Conservation (phyloP, 495 filamentous ascomycete species). For the Trichoderma virens region DNA sequence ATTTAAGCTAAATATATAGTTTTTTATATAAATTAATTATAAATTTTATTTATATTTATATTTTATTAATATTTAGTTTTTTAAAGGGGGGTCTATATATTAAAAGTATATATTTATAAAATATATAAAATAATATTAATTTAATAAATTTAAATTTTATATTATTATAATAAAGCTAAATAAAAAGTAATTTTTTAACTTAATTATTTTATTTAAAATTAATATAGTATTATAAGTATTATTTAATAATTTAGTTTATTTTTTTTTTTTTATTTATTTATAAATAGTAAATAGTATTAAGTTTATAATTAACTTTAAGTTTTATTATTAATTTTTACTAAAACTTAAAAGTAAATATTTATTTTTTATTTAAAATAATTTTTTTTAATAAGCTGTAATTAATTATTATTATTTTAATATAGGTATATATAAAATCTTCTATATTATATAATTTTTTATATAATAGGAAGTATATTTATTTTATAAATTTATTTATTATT, state of each 20-base stretch:
- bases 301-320: slow-evolving; percentile 14
- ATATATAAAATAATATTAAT: too few species aligned
- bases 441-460: background rate
- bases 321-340: background rate
- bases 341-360: background rate
- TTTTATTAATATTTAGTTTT: slow-evolving; percentile 16
- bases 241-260: slow-evolving; percentile 18
- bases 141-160: too few species aligned
- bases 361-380: slow-evolving; percentile 18
- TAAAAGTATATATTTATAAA: too few species aligned
- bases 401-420: slow-evolving; percentile 10
- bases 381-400: slow-evolving; percentile 15
- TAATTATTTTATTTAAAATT: slow-evolving; percentile 10
- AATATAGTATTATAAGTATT: slow-evolving; percentile 8
- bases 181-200: slow-evolving; percentile 6
- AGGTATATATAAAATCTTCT: slow-evolving; percentile 2
- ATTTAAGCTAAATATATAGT: slow-evolving; percentile 17
- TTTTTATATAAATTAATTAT: slow-evolving; percentile 15
- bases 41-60: slow-evolving; percentile 12
- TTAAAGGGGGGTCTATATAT: too few species aligned
- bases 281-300: too few species aligned
- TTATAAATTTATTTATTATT: slow-evolving; percentile 9
- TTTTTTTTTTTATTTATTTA: too few species aligned
- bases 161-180: too few species aligned
- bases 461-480: too few species aligned